Evolutionary conservation across 2,329 filamentous ascomycete species (phyloP), one percentile per base, ranked within the genome.

Genomic region (Lasiodiplodia citricola): DNA sequence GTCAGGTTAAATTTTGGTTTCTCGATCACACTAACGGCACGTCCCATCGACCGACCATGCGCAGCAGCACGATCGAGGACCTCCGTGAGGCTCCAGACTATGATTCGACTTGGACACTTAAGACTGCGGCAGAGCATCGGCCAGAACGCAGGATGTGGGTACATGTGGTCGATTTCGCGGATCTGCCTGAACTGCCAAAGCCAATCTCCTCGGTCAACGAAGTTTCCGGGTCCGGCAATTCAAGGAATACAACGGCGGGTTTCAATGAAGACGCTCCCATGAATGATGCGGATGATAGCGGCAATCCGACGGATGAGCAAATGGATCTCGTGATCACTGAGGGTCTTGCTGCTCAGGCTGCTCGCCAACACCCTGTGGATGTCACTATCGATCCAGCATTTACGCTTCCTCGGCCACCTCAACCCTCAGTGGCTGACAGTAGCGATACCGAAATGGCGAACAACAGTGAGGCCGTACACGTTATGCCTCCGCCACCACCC

Each of bases 1-100:
- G 79, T 31, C 80, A 81, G 66, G 73, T 80, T 64, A 80, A 78
- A 50, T 79, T 81, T 52, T 82, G 80, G 80, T 77, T 80, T 56
- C 25, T 81, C 28, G 76, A 80, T 55, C 69, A 77, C 5, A 68
- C 72, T 23, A 69, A 73, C 56, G 79, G 78, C 25, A 75, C 75
- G 1, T 71, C 72, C 2, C 73, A 71, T 14, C 73, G 77, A 16
- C 78, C 78, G 10, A 72, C 73, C 28, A 68, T 80, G 38, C 70
- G 75, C 11, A 71, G 74, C 25, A 77, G 77, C 16, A 76, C 75
- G 52, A 74, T 78, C 14, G 75, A 78, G 51, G 78, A 73, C 51
- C 78, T 75, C 4, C 75, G 76, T 57, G 76, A 75, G 7, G 44
- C 41, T 25, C 11, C 41, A 23, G 65, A 73, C 69, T 58, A 35